Evolutionary conservation across 768 basidiomycete species (phyloP).

Genomic region (Omphalotus guepiniiformis): DNA sequence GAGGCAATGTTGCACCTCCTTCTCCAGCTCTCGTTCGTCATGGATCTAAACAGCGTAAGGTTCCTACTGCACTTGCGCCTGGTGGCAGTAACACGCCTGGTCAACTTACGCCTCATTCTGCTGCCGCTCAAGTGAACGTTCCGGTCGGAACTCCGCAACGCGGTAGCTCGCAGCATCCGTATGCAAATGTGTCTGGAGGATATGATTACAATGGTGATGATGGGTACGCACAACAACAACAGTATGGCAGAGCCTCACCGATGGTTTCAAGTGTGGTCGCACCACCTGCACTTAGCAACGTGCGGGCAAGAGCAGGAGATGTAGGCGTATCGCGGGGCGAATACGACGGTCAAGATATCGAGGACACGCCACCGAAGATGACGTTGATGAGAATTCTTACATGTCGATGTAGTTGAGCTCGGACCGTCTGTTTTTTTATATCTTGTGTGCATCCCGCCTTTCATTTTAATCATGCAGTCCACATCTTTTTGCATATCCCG

Average conservation of each 20-base stretch:
- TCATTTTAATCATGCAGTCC: constrained; percentile 23
- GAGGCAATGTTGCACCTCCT: constrained; percentile 57
- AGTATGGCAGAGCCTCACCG: constrained; percentile 76
- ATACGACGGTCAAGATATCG: constrained; percentile 55
- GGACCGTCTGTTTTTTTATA: constrained; percentile 19
- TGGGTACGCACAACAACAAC: constrained; percentile 49
- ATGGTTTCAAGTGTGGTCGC: constrained; percentile 73
- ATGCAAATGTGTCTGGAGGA: constrained; percentile 57
- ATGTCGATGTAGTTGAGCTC: constrained; percentile 67
- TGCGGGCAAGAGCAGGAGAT: constrained; percentile 68
- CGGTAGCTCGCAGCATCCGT: constrained; percentile 58
- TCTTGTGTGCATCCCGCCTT: too few species aligned
- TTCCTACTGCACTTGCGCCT: constrained; percentile 57
- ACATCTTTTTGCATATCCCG: constrained; percentile 17
- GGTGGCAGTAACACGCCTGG: constrained; percentile 44
- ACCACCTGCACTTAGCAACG: constrained; percentile 68
- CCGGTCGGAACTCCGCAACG: constrained; percentile 56
- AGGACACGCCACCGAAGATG: constrained; percentile 48
- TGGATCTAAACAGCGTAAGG: constrained; percentile 67
- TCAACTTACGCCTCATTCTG: constrained; percentile 66
- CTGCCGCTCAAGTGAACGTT: constrained; percentile 70
- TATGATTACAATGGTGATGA: constrained; percentile 64
- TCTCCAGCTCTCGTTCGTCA: constrained; percentile 77
- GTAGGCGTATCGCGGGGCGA: constrained; percentile 60
- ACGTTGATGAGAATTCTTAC: constrained; percentile 67